Evolutionary conservation across 768 basidiomycete genomes (phyloP).

Genomic region (Exsudoporus frostii): DNA sequence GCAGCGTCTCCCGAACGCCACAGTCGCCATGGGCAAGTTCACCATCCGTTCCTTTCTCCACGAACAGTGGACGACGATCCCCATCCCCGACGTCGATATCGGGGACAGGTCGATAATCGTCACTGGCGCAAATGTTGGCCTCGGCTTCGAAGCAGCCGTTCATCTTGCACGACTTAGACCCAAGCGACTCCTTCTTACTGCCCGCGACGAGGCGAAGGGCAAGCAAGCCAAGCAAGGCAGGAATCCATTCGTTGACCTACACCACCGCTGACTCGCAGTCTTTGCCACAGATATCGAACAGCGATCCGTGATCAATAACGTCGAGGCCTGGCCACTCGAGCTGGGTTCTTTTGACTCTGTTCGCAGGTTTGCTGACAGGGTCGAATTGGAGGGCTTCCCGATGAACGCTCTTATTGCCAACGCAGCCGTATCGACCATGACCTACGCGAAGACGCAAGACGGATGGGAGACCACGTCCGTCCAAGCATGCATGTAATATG

Average conservation of each 20-base stretch:
- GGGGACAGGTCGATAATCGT: slow-evolving; percentile 25
- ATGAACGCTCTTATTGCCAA: slow-evolving; percentile 33
- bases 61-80: slow-evolving; percentile 29
- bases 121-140: slow-evolving; percentile 28
- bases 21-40: slow-evolving; percentile 24
- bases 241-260: background rate
- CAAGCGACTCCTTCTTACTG: slow-evolving; percentile 23
- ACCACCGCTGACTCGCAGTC: background rate
- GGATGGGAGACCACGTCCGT: slow-evolving; percentile 38
- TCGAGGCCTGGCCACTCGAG: slow-evolving; percentile 35
- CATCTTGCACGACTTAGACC: slow-evolving; percentile 26
- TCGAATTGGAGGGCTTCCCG: slow-evolving; percentile 26
- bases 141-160: slow-evolving; percentile 30
- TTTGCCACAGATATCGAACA: slow-evolving; percentile 17
- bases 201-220: slow-evolving; percentile 23
- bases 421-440: slow-evolving; percentile 21
- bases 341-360: slow-evolving; percentile 34
- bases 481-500: background rate
- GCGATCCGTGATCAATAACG: slow-evolving; percentile 1
- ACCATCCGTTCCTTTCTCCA: slow-evolving; percentile 17
- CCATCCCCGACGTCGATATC: slow-evolving; percentile 17
- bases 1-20: background rate
- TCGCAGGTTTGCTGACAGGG: slow-evolving; percentile 27
- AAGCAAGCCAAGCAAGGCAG: slow-evolving; percentile 16
- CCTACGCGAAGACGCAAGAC: slow-evolving; percentile 29